These are phyloP conservation scores for Crithidia fasciculata DNA, from an alignment of 208 protist species.

Conservation along the genomic window DNA sequence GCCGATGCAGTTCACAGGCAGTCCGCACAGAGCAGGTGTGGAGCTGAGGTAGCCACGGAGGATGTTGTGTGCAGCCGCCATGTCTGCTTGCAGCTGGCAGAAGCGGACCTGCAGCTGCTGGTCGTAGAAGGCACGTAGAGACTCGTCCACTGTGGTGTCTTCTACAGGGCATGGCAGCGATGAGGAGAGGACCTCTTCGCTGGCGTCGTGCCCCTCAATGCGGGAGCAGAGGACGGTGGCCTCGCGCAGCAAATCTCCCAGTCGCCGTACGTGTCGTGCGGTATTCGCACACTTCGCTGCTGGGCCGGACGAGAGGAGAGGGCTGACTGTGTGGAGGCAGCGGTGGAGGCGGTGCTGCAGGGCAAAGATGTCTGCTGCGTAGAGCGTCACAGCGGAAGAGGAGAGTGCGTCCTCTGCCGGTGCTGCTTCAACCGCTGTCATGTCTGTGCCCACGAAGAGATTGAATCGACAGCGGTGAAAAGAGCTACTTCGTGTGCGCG, in stretches of 20 bases:
- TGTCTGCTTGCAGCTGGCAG: slow-evolving; percentile 16
- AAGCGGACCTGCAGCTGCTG: slow-evolving; percentile 22
- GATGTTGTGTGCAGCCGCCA: neutral
- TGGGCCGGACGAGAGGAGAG: neutral
- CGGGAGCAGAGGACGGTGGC: slow-evolving; percentile 9
- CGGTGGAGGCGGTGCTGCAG: slow-evolving; percentile 16
- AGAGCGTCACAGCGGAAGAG: neutral
- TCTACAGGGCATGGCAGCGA: neutral
- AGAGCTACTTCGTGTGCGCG: no score
- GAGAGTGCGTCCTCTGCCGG: neutral
- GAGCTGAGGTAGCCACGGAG: slow-evolving; percentile 10
- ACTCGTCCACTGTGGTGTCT: neutral
- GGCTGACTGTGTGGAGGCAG: neutral
- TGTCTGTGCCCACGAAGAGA: neutral
- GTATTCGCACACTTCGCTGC: neutral
- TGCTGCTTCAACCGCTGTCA: neutral
- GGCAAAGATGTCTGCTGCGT: slow-evolving; percentile 23
- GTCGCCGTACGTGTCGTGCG: slow-evolving; percentile 15
- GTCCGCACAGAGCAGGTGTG: slow-evolving; percentile 4
- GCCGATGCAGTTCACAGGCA: slow-evolving; percentile 30
- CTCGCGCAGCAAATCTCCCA: slow-evolving; percentile 21
- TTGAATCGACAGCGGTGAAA: no score
- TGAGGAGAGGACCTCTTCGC: neutral
- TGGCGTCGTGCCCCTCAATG: neutral
- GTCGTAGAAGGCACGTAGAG: slow-evolving; percentile 23